A percentile compares a stretch with the other conserved stretches of the same genome.
Conservation (phyloP, 2,329 filamentous ascomycete genomes). For the Colletotrichum lentis region DNA sequence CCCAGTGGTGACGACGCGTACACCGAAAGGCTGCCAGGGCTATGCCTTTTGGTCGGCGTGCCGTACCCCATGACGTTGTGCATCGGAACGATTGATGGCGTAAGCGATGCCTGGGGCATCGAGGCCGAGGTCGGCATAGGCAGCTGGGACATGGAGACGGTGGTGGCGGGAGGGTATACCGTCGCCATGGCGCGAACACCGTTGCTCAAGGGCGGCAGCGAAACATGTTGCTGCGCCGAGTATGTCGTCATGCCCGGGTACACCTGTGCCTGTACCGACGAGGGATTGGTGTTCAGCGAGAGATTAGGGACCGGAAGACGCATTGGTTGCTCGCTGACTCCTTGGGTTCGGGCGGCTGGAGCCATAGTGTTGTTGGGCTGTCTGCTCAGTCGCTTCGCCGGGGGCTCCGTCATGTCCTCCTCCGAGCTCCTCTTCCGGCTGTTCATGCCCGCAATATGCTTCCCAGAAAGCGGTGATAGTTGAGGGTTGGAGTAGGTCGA, state of each 20-base stretch:
- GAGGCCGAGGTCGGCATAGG: constrained; percentile 34
- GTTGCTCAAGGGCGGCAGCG: constrained; percentile 69
- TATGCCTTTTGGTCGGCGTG: constrained; percentile 63
- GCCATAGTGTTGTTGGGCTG: constrained; percentile 41
- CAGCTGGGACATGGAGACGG: constrained; percentile 39
- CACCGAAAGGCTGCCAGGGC: constrained; percentile 58
- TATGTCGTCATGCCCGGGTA: constrained; percentile 53
- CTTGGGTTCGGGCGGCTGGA: constrained; percentile 22
- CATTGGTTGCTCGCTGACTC: constrained; percentile 44
- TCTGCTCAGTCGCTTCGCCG: constrained; percentile 59
- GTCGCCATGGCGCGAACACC: constrained; percentile 78
- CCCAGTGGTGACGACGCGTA: constrained; percentile 75
- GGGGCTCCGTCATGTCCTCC: constrained; percentile 60
- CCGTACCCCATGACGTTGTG: constrained; percentile 53
- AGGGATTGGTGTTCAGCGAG: constrained; percentile 64
- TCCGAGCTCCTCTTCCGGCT: constrained; percentile 62
- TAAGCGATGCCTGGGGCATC: constrained; percentile 36
- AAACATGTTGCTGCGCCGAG: constrained; percentile 57
- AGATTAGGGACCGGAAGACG: constrained; percentile 77
- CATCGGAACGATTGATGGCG: constrained; percentile 31
- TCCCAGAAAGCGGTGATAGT: constrained; percentile 59
- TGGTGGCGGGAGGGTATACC: constrained; percentile 65
- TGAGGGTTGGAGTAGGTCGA: constrained; percentile 51
- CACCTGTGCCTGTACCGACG: constrained; percentile 41
- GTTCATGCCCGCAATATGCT: constrained; percentile 51